A percentile compares a stretch with the other conserved stretches of the same genome.
phyloP scores from a whole-genome alignment of 208 protist genomes.

The Wallacemonas sp. region DNA sequence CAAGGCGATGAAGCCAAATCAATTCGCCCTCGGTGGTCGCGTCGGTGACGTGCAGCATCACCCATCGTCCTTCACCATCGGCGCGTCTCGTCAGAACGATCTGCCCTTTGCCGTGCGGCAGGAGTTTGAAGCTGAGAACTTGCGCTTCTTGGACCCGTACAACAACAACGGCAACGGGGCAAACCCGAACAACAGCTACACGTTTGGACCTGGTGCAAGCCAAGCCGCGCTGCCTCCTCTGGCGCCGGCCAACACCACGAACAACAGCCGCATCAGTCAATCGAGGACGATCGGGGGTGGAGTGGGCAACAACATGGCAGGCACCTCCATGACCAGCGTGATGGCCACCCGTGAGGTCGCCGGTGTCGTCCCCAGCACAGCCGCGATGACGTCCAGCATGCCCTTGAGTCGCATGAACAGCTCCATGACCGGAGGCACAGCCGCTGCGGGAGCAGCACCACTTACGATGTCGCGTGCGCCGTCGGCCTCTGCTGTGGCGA shows the following conservation, averaged over 20 bases:
- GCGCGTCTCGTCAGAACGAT: conserved; percentile 46
- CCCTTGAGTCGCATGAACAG: conserved; percentile 13
- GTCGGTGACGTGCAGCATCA: conserved; percentile 82
- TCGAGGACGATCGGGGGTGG: no score
- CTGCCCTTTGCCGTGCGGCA: conserved; percentile 74
- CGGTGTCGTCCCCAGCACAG: conserved; percentile 64
- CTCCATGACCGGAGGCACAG: background rate
- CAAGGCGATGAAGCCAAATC: conserved; percentile 13
- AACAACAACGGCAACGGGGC: conserved; percentile 33
- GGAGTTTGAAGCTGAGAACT: conserved; percentile 56
- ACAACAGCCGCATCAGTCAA: conserved; percentile 4
- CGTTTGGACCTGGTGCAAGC: conserved; percentile 10
- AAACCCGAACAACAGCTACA: conserved; percentile 20
- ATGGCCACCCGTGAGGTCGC: conserved; percentile 56
- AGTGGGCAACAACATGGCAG: no score
- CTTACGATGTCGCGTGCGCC: background rate
- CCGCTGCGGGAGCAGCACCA: background rate
- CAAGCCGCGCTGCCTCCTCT: background rate
- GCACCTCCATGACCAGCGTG: conserved; percentile 31
- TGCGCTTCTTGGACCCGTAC: conserved; percentile 79
- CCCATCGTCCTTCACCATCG: conserved; percentile 58
- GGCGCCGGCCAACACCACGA: background rate
- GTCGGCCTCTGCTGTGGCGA: background rate
- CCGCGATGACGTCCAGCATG: conserved; percentile 2
- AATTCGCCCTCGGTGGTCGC: conserved; percentile 83